Evolutionary conservation across 129 eudicot species (phyloP).

Genomic region (Escallonia herrerae): DNA sequence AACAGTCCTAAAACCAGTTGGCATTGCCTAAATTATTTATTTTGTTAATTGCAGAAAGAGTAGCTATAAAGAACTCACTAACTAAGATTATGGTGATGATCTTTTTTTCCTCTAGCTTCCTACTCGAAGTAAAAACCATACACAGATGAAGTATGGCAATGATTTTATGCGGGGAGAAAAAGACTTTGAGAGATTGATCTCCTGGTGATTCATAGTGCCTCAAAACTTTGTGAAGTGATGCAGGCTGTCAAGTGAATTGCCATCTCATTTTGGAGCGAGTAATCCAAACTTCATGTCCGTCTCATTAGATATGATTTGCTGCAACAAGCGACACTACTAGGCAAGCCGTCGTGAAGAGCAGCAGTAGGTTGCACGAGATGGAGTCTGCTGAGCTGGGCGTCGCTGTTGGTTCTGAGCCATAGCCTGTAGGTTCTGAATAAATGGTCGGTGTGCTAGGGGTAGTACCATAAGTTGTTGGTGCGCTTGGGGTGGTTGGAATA

Average conservation of each 20-base stretch:
- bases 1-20: constrained; percentile 23
- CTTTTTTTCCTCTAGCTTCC: constrained; percentile 28
- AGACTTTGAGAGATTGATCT: constrained; percentile 22
- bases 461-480: constrained; percentile 38
- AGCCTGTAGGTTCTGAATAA: constrained; percentile 53
- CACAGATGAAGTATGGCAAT: constrained; percentile 23
- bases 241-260: constrained; percentile 34
- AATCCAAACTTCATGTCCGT: constrained; percentile 17
- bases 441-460: constrained; percentile 31
- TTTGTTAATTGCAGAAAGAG: constrained; percentile 32
- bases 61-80: constrained; percentile 26
- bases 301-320: constrained; percentile 30
- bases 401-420: constrained; percentile 65
- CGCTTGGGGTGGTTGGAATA: constrained; percentile 41
- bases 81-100: constrained; percentile 2
- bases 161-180: constrained; percentile 22
- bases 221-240: constrained; percentile 22
- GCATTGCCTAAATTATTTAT: constrained; percentile 31
- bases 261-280: constrained; percentile 17
- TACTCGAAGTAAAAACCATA: constrained; percentile 41
- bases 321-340: constrained; percentile 20
- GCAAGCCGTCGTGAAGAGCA: constrained; percentile 31
- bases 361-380: constrained; percentile 24
- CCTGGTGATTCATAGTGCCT: constrained; percentile 20
- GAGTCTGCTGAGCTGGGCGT: constrained; percentile 58